Evolutionary conservation across 495 filamentous ascomycete species (phyloP), one percentile per base, ranked within the genome.

Genomic region (Pyronema domesticum): DNA sequence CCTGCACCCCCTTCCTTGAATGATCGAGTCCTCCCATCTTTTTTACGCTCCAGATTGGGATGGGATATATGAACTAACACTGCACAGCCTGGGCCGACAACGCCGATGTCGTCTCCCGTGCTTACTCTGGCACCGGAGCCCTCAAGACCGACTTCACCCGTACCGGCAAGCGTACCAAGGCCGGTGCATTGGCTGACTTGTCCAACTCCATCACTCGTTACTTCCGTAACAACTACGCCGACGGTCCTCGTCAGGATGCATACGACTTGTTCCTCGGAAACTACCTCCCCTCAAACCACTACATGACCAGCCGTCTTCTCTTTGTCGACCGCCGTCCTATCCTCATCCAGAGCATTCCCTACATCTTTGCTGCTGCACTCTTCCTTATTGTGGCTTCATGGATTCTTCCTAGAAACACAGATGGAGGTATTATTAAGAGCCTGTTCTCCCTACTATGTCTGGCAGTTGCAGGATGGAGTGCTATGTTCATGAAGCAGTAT

Each of bases 131-230:
- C 42, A 95, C 91, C 5, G 91, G 91, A 6, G 91, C 91, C 34
- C 73, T 95, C 69, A 96, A 96, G 70, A 96, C 91, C 0, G 91
- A 96, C 65, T 84, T 95, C 56, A 98, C 91, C 3, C 80, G 91
- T 9, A 84, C 82, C 8, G 93, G 93, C 46, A 76, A 85, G 61
- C 79, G 91, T 14, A 96, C 89, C 9, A 84, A 77, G 36, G 80
- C 76, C 3, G 91, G 91, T 42, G 80, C 81, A 55, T 59, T 93
- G 30, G 83, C 86, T 63, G 91, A 98, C 68, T 66, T 82, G 36
- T 82, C 76, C 53, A 87, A 94, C 50, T 89, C 86, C 1, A 72
- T 85, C 42, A 88, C 80, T 3, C 76, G 91, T 54, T 98, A 94
- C 69, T 72, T 87, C 34, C 74, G 73, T 45, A 96, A 96, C 66